phyloP scores from a whole-genome alignment of 129 eudicot genomes.

The Tanacetum coccineum region DNA sequence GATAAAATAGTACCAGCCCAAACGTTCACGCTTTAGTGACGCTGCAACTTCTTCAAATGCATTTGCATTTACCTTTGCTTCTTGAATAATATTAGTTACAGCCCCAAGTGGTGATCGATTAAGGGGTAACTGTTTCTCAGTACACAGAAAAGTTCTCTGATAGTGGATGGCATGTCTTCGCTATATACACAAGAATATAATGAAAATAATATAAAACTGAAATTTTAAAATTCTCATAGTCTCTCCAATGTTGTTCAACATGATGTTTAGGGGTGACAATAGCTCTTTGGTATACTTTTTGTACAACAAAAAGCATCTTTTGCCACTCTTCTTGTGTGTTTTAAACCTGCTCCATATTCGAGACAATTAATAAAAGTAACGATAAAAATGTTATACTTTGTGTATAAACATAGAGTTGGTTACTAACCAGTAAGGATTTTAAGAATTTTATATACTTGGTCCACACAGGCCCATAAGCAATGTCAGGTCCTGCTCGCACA shows the following conservation, averaged over 20 bases:
- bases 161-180: too few species aligned
- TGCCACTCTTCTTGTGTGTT: slow-evolving; percentile 84
- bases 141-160: too few species aligned
- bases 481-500: slow-evolving; percentile 66
- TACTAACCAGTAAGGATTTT: slow-evolving; percentile 73
- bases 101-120: too few species aligned
- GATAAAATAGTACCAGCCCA: too few species aligned
- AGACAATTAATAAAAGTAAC: slow-evolving; percentile 3
- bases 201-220: too few species aligned
- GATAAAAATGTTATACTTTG: neutral
- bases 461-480: slow-evolving; percentile 97
- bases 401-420: too few species aligned
- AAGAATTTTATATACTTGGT: slow-evolving; percentile 81
- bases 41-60: too few species aligned
- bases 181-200: too few species aligned
- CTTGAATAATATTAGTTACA: too few species aligned
- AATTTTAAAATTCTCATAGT: slow-evolving; percentile 94
- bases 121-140: too few species aligned
- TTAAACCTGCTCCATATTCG: slow-evolving; percentile 53
- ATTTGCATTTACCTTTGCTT: too few species aligned
- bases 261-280: slow-evolving; percentile 89
- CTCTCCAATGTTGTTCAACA: slow-evolving; percentile 98
- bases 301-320: slow-evolving; percentile 70
- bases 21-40: too few species aligned
- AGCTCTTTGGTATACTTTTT: slow-evolving; percentile 89